Percentiles rank a stretch among this genome's conserved stretches.
Conservation (phyloP, 176 grass and related monocot genomes). For the Thinopyrum elongatum region DNA sequence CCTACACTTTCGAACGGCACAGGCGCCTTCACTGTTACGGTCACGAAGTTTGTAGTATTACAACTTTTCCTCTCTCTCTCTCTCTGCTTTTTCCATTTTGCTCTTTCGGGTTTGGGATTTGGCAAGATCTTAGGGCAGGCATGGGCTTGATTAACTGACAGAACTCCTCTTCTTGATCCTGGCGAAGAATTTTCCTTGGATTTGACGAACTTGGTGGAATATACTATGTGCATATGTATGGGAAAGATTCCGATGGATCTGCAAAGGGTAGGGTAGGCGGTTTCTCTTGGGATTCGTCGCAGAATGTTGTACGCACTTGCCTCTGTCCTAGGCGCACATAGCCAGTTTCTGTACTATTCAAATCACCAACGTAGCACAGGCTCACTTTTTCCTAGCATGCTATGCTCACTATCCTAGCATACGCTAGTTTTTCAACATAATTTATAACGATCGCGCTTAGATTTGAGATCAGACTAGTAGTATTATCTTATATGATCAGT, state of each 20-base stretch:
- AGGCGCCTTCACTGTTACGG: constrained; percentile 12
- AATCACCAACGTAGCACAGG: neutral
- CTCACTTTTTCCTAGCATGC: neutral
- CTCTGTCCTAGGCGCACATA: neutral
- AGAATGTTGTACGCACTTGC: constrained; percentile 22
- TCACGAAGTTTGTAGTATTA: neutral
- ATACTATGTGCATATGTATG: neutral
- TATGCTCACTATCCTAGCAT: neutral
- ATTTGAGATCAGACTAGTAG: neutral
- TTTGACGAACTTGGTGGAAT: neutral
- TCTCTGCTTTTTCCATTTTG: neutral
- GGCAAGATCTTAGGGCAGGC: constrained; percentile 29
- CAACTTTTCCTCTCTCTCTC: no score
- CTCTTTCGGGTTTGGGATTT: neutral
- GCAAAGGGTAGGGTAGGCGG: neutral
- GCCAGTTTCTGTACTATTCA: constrained; percentile 22
- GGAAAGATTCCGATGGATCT: constrained; percentile 49
- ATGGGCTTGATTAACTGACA: constrained; percentile 26
- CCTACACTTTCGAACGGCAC: neutral
- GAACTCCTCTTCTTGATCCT: constrained; percentile 8
- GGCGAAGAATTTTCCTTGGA: constrained; percentile 40
- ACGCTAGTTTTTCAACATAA: neutral
- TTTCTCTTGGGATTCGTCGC: constrained; percentile 52
- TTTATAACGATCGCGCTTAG: neutral
- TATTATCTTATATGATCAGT: neutral